Base-by-base conservation (phyloP, 2,329 filamentous ascomycete species). In the Nannizziopsis arthrosporioides region DNA sequence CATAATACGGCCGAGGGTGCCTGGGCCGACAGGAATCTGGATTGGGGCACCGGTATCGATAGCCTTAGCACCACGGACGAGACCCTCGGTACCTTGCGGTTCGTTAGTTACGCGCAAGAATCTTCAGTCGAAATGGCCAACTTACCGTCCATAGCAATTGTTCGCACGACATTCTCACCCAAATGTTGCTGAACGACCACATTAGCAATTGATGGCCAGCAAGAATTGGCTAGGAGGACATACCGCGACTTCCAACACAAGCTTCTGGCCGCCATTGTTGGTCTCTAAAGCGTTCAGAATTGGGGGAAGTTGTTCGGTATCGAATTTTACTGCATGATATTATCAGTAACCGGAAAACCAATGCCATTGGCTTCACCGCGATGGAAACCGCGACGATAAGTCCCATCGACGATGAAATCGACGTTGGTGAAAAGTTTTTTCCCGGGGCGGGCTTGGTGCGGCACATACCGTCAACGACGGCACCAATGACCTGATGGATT, bases 81-180 rank as follows among this genome's bases (percentile, higher is more conserved):
- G 87, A 92, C 92, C 92, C 80, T 96, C 92, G 70, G 90, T 98
- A 93, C 87, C 87, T 92, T 58, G 36, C 40, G 39, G 43, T 44
- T 38, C 38, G 31, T 36, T 10, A 43, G 19, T 31, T 35, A 15
- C 4, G 35, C 10, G n/a, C 22, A 0, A n/a, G 14, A 2, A 41
- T 34, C 12, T 34, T 32, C n/a, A 15, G 5, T 22, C 11, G n/a
- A 35, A 14, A 50, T 49, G 41, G 30, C 44, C 45, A 5, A 57
- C 80, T 73, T 82, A 93, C 90, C 92, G 75, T 98, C 92, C 92
- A 98, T 98, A 75, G 92, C 92, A 94, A 98, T 98, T 74, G 87
- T 94, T 73, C 92, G 84, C 72, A 98, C 92, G 69, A 95, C 86
- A 78, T 87, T 94, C 79, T 98, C 86, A 77, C 92, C 92, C 73